Base-by-base conservation (phyloP, 192 early-diverging fungal genomes). In the Mortierella alpina region DNA sequence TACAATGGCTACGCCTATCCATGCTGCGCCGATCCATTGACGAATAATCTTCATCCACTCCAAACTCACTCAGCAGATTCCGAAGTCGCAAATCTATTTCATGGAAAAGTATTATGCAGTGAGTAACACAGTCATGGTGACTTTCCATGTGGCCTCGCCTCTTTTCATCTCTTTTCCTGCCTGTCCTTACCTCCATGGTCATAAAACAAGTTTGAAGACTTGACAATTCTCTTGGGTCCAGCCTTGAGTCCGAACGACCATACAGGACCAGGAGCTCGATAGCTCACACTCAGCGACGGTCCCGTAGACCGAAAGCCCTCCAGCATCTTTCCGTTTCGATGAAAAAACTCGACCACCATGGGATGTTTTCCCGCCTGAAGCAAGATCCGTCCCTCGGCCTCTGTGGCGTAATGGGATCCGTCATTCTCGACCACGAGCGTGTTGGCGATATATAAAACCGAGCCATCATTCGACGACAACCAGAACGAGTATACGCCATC, bases 261-360 rank as follows among this genome's bases (percentile, higher is more conserved):
- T 10, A 80, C 51, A 1, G 77, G 77, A 7, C 77, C 70, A 0
- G 77, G 77, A 12, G 52, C 58, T 20, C 77, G 15, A 54, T 63
- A 80, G 17, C 70, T 80, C 15, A 80, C 77, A 5, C 72, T 66
- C 39, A 80, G 44, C 2, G 58, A 63, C 12, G 77, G 77, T 0
- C 77, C 77, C 13, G 77, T 80, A 5, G 77, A 80, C 18, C 77
- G 70, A 41, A 80, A 72, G 13, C 77, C 77, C 31, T 80, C 77
- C 46, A 80, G 42, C 77, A 80, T 80, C 50, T 80, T 80, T 5
- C 77, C 77, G 18, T 80, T 80, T 14, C 31, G 40, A 41, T 80
- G 77, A 46, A 80, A 80, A n/a, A 80, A 80, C 40, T 80, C 77
- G 53, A 80, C 70, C 14, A 54, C 68, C 65, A 80, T 68, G 3